phyloP scores from a whole-genome alignment of 2,329 filamentous ascomycete species.

The Coleophoma cylindrospora region DNA sequence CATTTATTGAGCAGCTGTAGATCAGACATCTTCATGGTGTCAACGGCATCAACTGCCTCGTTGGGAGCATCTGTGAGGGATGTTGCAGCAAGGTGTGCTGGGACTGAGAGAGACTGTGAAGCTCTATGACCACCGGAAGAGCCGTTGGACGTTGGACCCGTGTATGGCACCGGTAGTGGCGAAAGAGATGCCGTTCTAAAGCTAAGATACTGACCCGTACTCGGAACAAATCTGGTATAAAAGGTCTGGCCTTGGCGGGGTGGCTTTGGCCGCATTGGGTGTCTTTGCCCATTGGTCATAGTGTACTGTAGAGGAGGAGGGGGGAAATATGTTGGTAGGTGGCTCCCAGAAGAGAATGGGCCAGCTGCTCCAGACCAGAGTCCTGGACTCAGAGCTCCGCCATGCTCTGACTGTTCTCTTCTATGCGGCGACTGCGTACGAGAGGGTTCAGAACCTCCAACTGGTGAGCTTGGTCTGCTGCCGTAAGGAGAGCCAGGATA shows the following conservation, averaged over 20 bases:
- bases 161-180: constrained; percentile 55
- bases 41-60: constrained; percentile 35
- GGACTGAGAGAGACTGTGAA: constrained; percentile 19
- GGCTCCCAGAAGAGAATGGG: constrained; percentile 76
- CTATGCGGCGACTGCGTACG: constrained; percentile 24
- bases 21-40: constrained; percentile 40
- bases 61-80: constrained; percentile 31
- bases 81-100: constrained; percentile 28
- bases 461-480: constrained; percentile 50
- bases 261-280: constrained; percentile 83
- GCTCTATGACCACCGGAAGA: constrained; percentile 21
- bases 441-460: constrained; percentile 25
- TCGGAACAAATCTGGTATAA: constrained; percentile 83
- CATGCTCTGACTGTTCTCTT: constrained; percentile 31
- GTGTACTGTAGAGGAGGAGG: constrained; percentile 78
- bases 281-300: constrained; percentile 71
- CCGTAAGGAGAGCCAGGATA: constrained; percentile 45
- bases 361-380: constrained; percentile 41
- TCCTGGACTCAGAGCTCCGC: constrained; percentile 28
- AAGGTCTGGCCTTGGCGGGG: constrained; percentile 87
- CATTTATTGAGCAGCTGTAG: constrained; percentile 72
- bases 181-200: constrained; percentile 79
- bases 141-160: constrained; percentile 43
- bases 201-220: constrained; percentile 76
- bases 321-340: constrained; percentile 87